A percentile compares a stretch with the other conserved stretches of the same genome.
Evolutionary conservation across 169 alveolate genomes (phyloP).

Genomic region (Hammondia hammondi): DNA sequence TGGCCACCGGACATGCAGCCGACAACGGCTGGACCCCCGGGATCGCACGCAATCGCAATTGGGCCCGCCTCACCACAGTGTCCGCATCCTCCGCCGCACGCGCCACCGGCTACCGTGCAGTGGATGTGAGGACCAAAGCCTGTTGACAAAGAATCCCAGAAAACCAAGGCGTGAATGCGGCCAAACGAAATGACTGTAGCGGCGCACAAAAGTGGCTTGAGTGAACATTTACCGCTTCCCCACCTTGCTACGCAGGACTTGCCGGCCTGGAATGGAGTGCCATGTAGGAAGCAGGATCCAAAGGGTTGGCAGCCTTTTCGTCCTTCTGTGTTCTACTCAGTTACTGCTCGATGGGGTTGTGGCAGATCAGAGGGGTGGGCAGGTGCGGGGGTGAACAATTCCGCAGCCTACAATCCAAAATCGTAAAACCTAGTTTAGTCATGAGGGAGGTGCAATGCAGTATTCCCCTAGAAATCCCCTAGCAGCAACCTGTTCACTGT

Average conservation of each 20-base stretch:
- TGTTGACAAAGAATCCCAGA: neutral
- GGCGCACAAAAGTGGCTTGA: too few relatives aligned
- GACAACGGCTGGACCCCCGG: conserved; percentile 5
- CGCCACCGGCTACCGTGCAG: neutral
- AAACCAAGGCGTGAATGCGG: too few relatives aligned
- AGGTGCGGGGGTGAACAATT: neutral
- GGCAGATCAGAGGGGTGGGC: neutral
- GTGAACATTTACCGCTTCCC: too few relatives aligned
- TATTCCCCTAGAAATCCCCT: too few relatives aligned
- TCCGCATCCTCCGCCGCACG: conserved; percentile 12
- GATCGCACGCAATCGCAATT: neutral
- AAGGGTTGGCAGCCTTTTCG: too few relatives aligned
- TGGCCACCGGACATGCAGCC: neutral
- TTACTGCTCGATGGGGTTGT: neutral
- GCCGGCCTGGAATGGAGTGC: too few relatives aligned
- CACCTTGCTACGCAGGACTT: too few relatives aligned
- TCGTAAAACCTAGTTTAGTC: too few relatives aligned
- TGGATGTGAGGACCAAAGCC: neutral
- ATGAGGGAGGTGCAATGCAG: too few relatives aligned
- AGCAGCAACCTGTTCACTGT: neutral
- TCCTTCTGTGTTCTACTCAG: too few relatives aligned
- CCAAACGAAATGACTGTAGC: too few relatives aligned
- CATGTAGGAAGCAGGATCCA: too few relatives aligned
- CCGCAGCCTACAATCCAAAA: neutral
- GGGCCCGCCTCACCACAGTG: neutral